Evolutionary conservation across 2,329 filamentous ascomycete species (phyloP), one percentile per base, ranked within the genome.

Genomic region (Fusarium pseudoanthophilum): DNA sequence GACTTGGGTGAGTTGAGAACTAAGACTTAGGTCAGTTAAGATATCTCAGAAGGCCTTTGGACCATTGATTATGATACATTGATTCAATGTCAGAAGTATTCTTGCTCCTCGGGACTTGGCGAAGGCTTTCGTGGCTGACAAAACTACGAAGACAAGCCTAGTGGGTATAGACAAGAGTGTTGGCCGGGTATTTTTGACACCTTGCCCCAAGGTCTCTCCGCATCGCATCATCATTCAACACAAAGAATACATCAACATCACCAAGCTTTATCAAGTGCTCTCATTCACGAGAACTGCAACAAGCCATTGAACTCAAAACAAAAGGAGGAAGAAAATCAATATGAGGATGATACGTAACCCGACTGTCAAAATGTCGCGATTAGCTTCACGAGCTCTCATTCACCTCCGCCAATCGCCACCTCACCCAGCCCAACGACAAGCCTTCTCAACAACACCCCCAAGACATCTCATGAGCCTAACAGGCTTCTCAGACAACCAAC

Each of bases 401-500:
- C 67, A 56, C 20, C 32, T 75, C 32, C 58, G 58, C n/a, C 74
- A 6, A 24, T 34, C 8, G 16, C 21, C 3, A 24, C 11, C 10
- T 45, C 42, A 4, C n/a, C 34, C 11, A 43, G 18, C 3, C 5
- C 67, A 53, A 14, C 39, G 13, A 20, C 49, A 43, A 28, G 52
- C 43, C 30, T 85, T 86, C 71, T 85, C 84, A 10, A 79, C 79
- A 10, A 83, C 84, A 8, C 21, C 73, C 5, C 43, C 64, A 14
- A 77, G 77, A 11, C 69, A 69, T 1, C 83, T 95, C 60, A 95
- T 95, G 92, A 91, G 93, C 73, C 90, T 88, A 40, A 89, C 88
- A 2, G 90, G 91, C 32, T 95, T 95, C 82, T 91, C 90, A 0
- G 90, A 93, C 49, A 91, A 90, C 55, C 92, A 95, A 77, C 78